A percentile compares a stretch with the other conserved stretches of the same genome.
Conservation (phyloP, 2,329 filamentous ascomycete genomes). For the Elsinoe necatrix region DNA sequence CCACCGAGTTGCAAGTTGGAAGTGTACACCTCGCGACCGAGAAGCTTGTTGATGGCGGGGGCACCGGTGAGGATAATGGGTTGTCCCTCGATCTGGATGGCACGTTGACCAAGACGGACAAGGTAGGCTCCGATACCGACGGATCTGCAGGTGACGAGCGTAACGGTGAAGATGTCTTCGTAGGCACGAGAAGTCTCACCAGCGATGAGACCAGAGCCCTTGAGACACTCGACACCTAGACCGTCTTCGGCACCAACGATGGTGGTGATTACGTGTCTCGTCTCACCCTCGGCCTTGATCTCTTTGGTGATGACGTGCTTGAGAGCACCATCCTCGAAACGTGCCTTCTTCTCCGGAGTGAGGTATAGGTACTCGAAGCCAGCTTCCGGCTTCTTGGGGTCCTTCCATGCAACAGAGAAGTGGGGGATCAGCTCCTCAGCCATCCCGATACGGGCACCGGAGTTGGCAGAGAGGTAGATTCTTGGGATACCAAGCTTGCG, state of each 20-base stretch:
- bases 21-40: conserved; percentile 96
- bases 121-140: conserved; percentile 99
- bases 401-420: conserved; percentile 96
- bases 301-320: conserved; percentile 81
- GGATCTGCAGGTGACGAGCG: conserved; percentile 92
- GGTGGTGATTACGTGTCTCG: conserved; percentile 86
- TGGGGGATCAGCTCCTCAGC: conserved; percentile 94
- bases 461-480: conserved; percentile 97
- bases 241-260: conserved; percentile 91
- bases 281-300: conserved; percentile 77
- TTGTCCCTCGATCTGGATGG: conserved; percentile 97
- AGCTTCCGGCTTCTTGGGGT: conserved; percentile 66
- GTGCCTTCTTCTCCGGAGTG: conserved; percentile 74
- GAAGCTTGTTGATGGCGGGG: conserved; percentile 92
- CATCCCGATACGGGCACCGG: conserved; percentile 91
- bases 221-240: conserved; percentile 92
- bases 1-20: conserved; percentile 98
- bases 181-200: conserved; percentile 95
- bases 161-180: conserved; percentile 98
- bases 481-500: conserved; percentile 90
- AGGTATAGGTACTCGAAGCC: conserved; percentile 98
- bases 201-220: conserved; percentile 94
- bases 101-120: conserved; percentile 94
- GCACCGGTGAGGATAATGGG: conserved; percentile 98
- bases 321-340: conserved; percentile 68